phyloP scores from a whole-genome alignment of 179 eudicot species.

The Gypsophila paniculata region DNA sequence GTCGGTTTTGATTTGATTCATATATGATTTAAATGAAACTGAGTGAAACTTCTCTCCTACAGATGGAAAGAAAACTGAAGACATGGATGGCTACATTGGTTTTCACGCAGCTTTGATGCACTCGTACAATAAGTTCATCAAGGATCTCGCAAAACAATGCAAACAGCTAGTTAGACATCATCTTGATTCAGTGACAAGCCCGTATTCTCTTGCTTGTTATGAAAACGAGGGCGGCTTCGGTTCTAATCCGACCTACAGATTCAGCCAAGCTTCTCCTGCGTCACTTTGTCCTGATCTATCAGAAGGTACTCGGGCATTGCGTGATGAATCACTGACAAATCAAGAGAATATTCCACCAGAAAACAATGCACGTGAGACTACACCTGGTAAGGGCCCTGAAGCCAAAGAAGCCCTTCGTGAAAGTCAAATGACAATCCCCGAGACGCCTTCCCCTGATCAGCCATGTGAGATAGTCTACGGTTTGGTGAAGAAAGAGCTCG shows the following conservation, averaged over 20 bases:
- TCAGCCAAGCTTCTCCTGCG: constrained; percentile 46
- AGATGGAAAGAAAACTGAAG: constrained; percentile 66
- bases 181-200: constrained; percentile 96
- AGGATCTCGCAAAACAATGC: constrained; percentile 77
- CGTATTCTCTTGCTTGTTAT: constrained; percentile 81
- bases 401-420: constrained; percentile 63
- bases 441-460: constrained; percentile 98
- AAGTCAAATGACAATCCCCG: constrained; percentile 79
- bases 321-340: constrained; percentile 37
- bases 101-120: constrained; percentile 88
- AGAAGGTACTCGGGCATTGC: constrained; percentile 35
- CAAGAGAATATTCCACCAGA: constrained; percentile 91
- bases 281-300: constrained; percentile 68
- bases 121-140: constrained; percentile 68
- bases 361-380: constrained; percentile 53
- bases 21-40: constrained; percentile 9
- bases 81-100: constrained; percentile 92
- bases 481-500: constrained; percentile 71
- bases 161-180: constrained; percentile 87
- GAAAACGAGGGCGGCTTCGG: constrained; percentile 53
- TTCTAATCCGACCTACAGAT: constrained; percentile 34
- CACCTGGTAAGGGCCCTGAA: constrained; percentile 78
- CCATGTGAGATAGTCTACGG: constrained; percentile 59
- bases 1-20: not conserved
- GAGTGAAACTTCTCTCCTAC: constrained; percentile 9